Base-by-base conservation (phyloP, 2,329 filamentous ascomycete genomes). In the Nemania serpens region DNA sequence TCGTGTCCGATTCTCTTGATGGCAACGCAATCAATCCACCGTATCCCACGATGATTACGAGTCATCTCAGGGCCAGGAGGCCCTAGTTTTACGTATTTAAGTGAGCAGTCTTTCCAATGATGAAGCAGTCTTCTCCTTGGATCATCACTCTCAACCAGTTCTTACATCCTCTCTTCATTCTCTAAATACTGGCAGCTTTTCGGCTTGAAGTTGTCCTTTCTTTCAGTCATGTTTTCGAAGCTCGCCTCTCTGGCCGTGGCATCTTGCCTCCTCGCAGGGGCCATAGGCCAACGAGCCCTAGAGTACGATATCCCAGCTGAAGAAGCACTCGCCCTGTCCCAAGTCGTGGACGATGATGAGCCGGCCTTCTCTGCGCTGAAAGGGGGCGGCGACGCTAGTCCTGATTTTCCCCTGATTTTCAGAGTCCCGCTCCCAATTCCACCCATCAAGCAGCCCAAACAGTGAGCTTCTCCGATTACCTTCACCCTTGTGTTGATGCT, bases 341-440 rank as follows among this genome's bases (percentile, higher is more conserved):
- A 59, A 42, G 55, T 70, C 47, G 55, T 69, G 15, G 61, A 68
- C 25, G 68, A 72, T 20, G 61, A 66, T 15, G 54, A 62, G 9
- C 49, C 51, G 9, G 49, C 63, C 2, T 47, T 51, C 42, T 33
- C 37, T 12, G 49, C 39, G 6, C 43, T 15, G 3, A 48, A 47
- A 7, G 25, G 25, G 1, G 53, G 45, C 0, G 15, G 37, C 5
- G 36, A 50, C 7, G 34, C 37, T 10, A 66, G 64, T 36, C 64
- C 64, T 13, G 49, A 36, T 10, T 66, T n/a, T 20, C 59, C 62
- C 37, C 51, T 64, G 12, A 64, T 66, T 20, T 66, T 39, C 47
- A 43, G 52, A 37, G 25, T 39, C 7, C 73, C 79, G 7, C 73
- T 83, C 2, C 79, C 80, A 1, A 78, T 80, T 34, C 76, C 79